Evolutionary conservation across 2,329 filamentous ascomycete species (phyloP).

Genomic region (Apiospora koreana): DNA sequence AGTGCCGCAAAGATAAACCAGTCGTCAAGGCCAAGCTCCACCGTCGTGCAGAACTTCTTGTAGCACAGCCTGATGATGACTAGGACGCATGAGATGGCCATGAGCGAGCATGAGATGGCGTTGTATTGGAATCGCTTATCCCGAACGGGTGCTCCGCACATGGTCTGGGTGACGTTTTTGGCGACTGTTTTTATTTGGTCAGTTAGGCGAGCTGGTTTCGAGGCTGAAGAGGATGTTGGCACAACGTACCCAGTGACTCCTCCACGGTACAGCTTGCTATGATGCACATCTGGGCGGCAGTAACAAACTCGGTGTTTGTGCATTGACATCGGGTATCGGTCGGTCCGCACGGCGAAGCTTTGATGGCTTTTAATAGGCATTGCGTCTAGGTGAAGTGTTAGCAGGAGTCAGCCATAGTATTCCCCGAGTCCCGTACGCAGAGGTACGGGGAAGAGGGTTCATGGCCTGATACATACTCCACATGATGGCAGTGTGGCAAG

Average conservation of each 20-base stretch:
- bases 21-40: slow-evolving; percentile 20
- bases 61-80: slow-evolving; percentile 19
- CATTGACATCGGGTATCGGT: slow-evolving; percentile 7
- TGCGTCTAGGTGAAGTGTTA: neutral
- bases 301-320: neutral
- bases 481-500: neutral
- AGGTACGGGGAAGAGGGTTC: neutral
- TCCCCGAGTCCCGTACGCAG: neutral
- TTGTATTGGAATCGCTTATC: slow-evolving; percentile 18
- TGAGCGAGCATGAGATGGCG: slow-evolving; percentile 16
- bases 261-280: neutral
- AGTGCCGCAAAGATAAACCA: slow-evolving; percentile 19
- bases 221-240: neutral
- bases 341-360: neutral
- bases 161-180: slow-evolving; percentile 21
- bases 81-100: slow-evolving; percentile 15
- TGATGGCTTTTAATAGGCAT: neutral
- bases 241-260: slow-evolving; percentile 1
- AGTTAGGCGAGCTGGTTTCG: neutral
- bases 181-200: slow-evolving; percentile 14
- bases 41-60: slow-evolving; percentile 19
- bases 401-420: neutral
- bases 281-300: neutral
- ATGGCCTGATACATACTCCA: neutral
- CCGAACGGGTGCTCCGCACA: slow-evolving; percentile 18